Base-by-base conservation (phyloP, 768 basidiomycete species). In the Pisolithus orientalis region DNA sequence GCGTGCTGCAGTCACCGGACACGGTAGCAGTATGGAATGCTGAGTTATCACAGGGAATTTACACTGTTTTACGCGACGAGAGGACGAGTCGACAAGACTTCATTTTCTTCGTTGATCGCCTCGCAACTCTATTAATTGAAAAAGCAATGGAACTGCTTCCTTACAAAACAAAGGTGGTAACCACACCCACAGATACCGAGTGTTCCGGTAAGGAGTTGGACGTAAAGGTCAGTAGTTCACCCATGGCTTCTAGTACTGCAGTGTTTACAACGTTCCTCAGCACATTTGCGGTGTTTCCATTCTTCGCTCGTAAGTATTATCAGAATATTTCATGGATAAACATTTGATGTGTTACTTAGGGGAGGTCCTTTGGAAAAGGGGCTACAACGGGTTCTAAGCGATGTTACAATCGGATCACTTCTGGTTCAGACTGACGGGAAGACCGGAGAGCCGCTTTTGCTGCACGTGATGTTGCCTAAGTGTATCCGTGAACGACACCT, bases 331-430 rank as follows among this genome's bases (percentile, higher is more conserved):
- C 34, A 38, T 32, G 44, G 39, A 31, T 51, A 31, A 34, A 53
- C 39, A 51, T 49, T 61, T 27, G 56, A 38, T 5, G 17, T 2
- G 34, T 51, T 57, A 28, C 59, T 39, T 54, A 91, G 90, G 24
- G 94, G 96, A 9, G 92, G 93, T 13, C 87, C 90, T 2, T 78
- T 99, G 21, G 91, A 94, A 68, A 83, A 85, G 44, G 96, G 95
- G 16, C 83, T 99, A n/a, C 79, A 84, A 43, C 75, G 94, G 11
- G 93, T 94, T 16, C 80, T 96, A 50, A 83, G 85, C 48, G 86
- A 96, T 57, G 88, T 88, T 1, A 81, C 87, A 0, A 75, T 97
- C 24, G 95, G 96, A 28, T 91, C 91, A 0, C 74, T 98, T 42
- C 77, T 99, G 37, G 87, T 99, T 39, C 95, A 97, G 66, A 87